These are phyloP conservation scores for Scutellaria baicalensis DNA, from an alignment of 257 asterid species.

Conservation along the genomic window DNA sequence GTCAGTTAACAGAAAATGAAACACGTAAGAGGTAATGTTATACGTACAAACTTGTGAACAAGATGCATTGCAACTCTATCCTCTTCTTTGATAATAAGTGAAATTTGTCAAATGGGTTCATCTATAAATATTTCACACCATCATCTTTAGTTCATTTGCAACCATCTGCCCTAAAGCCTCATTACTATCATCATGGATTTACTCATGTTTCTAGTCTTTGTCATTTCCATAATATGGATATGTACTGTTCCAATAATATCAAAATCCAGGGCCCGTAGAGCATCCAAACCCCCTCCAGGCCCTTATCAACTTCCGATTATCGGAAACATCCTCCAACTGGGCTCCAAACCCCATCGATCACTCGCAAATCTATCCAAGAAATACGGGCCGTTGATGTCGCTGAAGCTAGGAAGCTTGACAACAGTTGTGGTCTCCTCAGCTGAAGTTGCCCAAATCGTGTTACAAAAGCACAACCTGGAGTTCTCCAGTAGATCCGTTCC, in stretches of 20 bases:
- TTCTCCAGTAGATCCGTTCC: slow-evolving; percentile 16
- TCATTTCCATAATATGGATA: not conserved
- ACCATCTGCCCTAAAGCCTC: too few relatives aligned
- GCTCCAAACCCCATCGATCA: slow-evolving; percentile 18
- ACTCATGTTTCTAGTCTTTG: too few relatives aligned
- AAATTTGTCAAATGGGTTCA: too few relatives aligned
- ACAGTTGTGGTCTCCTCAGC: slow-evolving; percentile 8
- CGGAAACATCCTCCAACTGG: slow-evolving; percentile 17
- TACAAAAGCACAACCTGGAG: not conserved
- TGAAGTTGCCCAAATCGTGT: not conserved
- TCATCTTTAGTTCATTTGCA: too few relatives aligned
- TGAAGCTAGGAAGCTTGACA: slow-evolving; percentile 8
- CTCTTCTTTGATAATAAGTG: too few relatives aligned
- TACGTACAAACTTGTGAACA: too few relatives aligned
- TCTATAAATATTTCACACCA: too few relatives aligned
- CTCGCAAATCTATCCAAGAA: slow-evolving; percentile 6
- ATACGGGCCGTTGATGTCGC: slow-evolving; percentile 11
- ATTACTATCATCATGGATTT: not conserved
- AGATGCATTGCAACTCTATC: not conserved
- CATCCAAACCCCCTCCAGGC: slow-evolving; percentile 14
- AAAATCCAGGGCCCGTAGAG: not conserved
- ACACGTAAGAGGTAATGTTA: too few relatives aligned
- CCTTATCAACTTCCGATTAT: slow-evolving; percentile 5
- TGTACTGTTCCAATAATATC: not conserved
- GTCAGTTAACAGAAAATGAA: too few relatives aligned